A percentile compares a stretch with the other conserved stretches of the same genome.
phyloP scores from a whole-genome alignment of 1,284 basidiomycete species.

The Kalmanozyma brasiliensis region DNA sequence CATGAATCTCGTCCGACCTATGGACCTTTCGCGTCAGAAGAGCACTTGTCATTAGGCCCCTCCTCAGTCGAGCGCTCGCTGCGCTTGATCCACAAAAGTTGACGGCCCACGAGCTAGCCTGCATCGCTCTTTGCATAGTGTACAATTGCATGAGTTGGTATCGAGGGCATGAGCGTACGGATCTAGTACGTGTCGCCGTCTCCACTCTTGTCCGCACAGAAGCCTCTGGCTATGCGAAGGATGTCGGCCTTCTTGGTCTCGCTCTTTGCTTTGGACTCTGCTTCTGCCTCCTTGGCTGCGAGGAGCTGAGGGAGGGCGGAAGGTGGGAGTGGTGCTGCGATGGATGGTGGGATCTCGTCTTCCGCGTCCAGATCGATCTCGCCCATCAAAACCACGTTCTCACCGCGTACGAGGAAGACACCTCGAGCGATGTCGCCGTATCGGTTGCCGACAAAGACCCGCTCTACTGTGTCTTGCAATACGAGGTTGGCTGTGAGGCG shows the following conservation, averaged over 20 bases:
- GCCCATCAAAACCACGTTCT: constrained; percentile 96
- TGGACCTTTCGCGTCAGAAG: no score
- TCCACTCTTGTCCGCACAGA: constrained; percentile 63
- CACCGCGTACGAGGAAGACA: constrained; percentile 92
- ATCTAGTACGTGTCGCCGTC: constrained; percentile 64
- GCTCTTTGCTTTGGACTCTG: constrained; percentile 54
- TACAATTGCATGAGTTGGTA: constrained; percentile 27
- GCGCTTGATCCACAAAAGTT: no score
- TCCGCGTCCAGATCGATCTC: constrained; percentile 75
- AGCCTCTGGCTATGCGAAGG: constrained; percentile 55
- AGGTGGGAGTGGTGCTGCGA: constrained; percentile 56
- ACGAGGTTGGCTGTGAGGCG: constrained; percentile 84
- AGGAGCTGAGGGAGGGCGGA: constrained; percentile 54
- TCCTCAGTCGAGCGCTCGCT: no score
- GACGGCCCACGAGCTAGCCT: no score
- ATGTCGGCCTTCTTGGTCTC: constrained; percentile 60
- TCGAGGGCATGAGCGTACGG: no score
- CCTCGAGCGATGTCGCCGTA: constrained; percentile 87
- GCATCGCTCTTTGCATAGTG: constrained; percentile 17
- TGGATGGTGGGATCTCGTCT: constrained; percentile 60
- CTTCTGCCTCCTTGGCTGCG: constrained; percentile 53
- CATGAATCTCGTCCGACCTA: no score
- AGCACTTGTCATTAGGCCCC: no score
- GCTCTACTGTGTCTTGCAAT: constrained; percentile 73
- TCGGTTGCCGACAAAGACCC: constrained; percentile 74